Percentiles rank a stretch among this genome's conserved stretches.
These are phyloP conservation scores for Bryoerythrophyllum caledonicum DNA, from an alignment of 225 moss, liverwort and hornwort genomes.

Conservation along the genomic window DNA sequence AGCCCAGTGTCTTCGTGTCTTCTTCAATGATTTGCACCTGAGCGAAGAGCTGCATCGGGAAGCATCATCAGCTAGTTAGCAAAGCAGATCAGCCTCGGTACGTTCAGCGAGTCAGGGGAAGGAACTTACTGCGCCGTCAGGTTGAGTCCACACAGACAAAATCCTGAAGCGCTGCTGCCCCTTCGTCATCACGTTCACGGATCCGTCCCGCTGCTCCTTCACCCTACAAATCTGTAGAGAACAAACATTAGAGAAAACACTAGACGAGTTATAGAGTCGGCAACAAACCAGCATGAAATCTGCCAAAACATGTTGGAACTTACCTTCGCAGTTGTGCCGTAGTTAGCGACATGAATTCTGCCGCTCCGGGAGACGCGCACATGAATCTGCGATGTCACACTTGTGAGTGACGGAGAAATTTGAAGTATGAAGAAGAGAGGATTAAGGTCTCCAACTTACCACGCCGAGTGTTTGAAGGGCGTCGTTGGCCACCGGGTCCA, in stretches of 20 bases:
- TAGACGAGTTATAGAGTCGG: neutral
- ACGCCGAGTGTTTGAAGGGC: slow-evolving; percentile 86
- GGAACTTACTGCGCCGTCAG: slow-evolving; percentile 75
- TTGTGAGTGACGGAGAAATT: neutral
- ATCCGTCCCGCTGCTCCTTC: slow-evolving; percentile 67
- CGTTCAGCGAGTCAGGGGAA: neutral
- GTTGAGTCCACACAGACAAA: slow-evolving; percentile 72
- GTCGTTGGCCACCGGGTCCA: slow-evolving; percentile 67
- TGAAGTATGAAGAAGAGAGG: neutral
- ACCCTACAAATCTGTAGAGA: slow-evolving; percentile 62
- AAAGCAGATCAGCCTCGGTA: neutral
- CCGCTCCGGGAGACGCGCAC: slow-evolving; percentile 62
- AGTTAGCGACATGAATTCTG: slow-evolving; percentile 66
- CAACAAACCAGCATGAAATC: slow-evolving; percentile 1
- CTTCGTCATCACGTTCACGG: slow-evolving; percentile 86
- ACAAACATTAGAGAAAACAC: neutral
- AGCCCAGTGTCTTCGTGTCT: slow-evolving; percentile 54
- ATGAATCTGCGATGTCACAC: slow-evolving; percentile 67
- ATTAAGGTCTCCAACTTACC: slow-evolving; percentile 33
- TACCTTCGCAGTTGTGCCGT: slow-evolving; percentile 92
- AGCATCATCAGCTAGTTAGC: slow-evolving; percentile 8
- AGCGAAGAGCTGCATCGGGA: slow-evolving; percentile 72
- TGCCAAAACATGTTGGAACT: neutral
- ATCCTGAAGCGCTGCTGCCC: slow-evolving; percentile 90
- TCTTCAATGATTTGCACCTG: slow-evolving; percentile 93